phyloP scores from a whole-genome alignment of 1,284 basidiomycete genomes.

The Leccinum subfulvum region DNA sequence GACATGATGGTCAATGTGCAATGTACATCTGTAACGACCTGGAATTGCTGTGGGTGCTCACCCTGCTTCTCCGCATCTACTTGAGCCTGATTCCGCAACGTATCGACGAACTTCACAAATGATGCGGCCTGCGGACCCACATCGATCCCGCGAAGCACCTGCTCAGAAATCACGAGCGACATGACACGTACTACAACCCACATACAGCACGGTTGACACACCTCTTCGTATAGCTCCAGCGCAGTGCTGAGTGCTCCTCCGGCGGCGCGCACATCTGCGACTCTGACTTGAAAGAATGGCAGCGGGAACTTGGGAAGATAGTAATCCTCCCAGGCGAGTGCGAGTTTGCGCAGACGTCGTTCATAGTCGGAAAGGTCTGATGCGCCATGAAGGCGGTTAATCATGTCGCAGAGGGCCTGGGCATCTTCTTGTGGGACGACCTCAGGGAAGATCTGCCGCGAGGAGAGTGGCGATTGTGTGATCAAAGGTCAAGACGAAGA shows the following conservation, averaged over 20 bases:
- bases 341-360: conserved; percentile 27
- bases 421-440: conserved; percentile 25
- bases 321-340: conserved; percentile 33
- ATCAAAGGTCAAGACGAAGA: conserved; percentile 9
- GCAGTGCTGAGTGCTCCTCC: conserved; percentile 34
- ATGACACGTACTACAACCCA: background rate
- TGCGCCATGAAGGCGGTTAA: conserved; percentile 18
- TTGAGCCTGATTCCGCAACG: conserved; percentile 25
- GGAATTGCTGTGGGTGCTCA: conserved; percentile 10
- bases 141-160: conserved; percentile 29
- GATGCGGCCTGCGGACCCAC: conserved; percentile 13
- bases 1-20: conserved; percentile 1
- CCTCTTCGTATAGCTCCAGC: conserved; percentile 30
- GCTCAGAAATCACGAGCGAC: background rate
- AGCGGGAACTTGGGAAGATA: conserved; percentile 32
- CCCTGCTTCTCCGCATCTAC: conserved; percentile 29
- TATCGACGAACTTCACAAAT: conserved; percentile 28
- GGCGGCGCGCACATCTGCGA: conserved; percentile 32
- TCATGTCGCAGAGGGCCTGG: conserved; percentile 20
- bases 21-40: background rate
- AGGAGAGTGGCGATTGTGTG: conserved; percentile 3
- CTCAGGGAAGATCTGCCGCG: conserved; percentile 22
- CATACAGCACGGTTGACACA: conserved; percentile 10
- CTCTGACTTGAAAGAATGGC: conserved; percentile 34
- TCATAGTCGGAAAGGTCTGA: conserved; percentile 17